These are phyloP conservation scores for Glarea lozoyensis DNA, from an alignment of 495 filamentous ascomycete species.

Conservation along the genomic window DNA sequence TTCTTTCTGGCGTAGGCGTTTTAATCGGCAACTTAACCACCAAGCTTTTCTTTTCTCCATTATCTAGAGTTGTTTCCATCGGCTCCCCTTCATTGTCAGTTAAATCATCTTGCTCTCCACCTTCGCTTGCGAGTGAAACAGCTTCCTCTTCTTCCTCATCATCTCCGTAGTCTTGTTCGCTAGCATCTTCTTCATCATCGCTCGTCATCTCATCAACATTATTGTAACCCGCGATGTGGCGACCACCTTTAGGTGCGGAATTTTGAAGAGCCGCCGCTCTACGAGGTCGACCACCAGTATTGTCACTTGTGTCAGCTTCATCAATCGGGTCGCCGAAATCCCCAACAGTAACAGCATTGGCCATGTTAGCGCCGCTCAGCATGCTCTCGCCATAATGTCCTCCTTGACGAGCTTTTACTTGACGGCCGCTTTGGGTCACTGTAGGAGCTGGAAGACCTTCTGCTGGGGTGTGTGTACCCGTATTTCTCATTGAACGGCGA, in stretches of 20 bases:
- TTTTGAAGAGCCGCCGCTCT: conserved; percentile 24
- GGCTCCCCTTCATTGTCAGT: conserved; percentile 36
- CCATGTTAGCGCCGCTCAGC: conserved; percentile 41
- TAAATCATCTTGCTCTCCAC: conserved; percentile 46
- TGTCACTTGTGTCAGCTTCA: conserved; percentile 11
- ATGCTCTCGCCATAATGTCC: conserved; percentile 71
- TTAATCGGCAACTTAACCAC: conserved; percentile 55
- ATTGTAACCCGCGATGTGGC: conserved; percentile 40
- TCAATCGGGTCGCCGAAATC: conserved; percentile 9
- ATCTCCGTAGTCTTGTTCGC: conserved; percentile 57
- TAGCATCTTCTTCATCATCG: conserved; percentile 55
- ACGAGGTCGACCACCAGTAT: conserved; percentile 13
- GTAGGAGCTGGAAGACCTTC: conserved; percentile 55
- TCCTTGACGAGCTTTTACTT: conserved; percentile 64
- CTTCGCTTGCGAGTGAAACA: conserved; percentile 51
- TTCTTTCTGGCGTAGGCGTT: conserved; percentile 21
- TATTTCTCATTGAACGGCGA: conserved; percentile 68
- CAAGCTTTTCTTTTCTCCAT: conserved; percentile 46
- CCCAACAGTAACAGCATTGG: conserved; percentile 14
- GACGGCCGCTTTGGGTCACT: conserved; percentile 86
- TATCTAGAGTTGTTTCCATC: conserved; percentile 47
- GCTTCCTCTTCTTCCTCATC: conserved; percentile 62
- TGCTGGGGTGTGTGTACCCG: conserved; percentile 59
- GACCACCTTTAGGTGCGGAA: conserved; percentile 26
- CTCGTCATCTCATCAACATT: conserved; percentile 54